Conservation (phyloP, 2,329 filamentous ascomycete species). For the Xylariaceae sp. region DNA sequence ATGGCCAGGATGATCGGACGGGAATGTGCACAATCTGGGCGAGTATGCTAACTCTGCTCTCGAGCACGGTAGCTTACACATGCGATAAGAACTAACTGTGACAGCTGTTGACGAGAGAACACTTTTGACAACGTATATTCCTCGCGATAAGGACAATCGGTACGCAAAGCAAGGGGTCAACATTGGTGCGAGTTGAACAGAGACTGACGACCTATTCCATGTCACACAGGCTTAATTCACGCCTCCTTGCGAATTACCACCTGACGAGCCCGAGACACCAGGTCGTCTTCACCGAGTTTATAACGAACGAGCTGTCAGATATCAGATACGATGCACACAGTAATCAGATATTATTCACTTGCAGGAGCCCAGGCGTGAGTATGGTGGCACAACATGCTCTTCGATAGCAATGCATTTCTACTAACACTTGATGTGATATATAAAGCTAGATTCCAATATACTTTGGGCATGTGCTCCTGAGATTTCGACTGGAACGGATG, state of each 20-base stretch:
- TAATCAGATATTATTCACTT: slow-evolving; percentile 43
- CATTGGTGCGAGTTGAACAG: too few relatives aligned
- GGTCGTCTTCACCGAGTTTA: slow-evolving; percentile 32
- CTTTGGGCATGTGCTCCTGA: slow-evolving; percentile 40
- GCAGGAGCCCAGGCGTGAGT: slow-evolving; percentile 32
- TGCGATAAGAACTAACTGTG: slow-evolving; percentile 10
- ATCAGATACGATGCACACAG: slow-evolving; percentile 46
- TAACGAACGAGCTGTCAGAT: slow-evolving; percentile 42
- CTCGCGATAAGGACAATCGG: slow-evolving; percentile 42
- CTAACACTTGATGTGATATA: too few relatives aligned
- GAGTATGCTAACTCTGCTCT: slow-evolving; percentile 36
- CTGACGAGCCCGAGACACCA: background rate
- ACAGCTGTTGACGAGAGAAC: slow-evolving; percentile 35
- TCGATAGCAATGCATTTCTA: too few relatives aligned
- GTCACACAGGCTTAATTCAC: slow-evolving; percentile 19
- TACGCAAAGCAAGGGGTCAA: slow-evolving; percentile 22
- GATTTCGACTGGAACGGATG: slow-evolving; percentile 23
- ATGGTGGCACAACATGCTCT: slow-evolving; percentile 2
- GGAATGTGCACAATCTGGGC: slow-evolving; percentile 44
- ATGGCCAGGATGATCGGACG: slow-evolving; percentile 37
- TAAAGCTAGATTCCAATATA: slow-evolving; percentile 15
- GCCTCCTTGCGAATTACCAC: slow-evolving; percentile 20
- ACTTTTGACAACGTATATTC: slow-evolving; percentile 42
- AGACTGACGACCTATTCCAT: too few relatives aligned
- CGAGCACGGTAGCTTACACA: background rate